Evolutionary conservation across 768 basidiomycete species (phyloP).

Genomic region (Boletus pseudo-olivaceus): DNA sequence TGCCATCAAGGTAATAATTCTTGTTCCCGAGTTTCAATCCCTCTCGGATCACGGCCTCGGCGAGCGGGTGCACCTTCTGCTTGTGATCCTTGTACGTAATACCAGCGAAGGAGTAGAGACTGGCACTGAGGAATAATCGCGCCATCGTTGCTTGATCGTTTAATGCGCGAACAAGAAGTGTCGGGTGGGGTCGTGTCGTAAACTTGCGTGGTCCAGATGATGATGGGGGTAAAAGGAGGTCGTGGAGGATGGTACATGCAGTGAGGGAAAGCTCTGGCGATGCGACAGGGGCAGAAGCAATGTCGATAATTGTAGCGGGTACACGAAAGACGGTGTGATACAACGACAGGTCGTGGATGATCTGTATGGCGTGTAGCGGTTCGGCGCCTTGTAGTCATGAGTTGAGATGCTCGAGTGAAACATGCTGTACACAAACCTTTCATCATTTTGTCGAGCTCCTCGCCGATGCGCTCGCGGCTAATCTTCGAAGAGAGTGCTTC

Average conservation of each 20-base stretch:
- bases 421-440: conserved; percentile 48
- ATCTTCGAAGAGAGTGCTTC: conserved; percentile 74
- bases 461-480: conserved; percentile 86
- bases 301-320: conserved; percentile 40
- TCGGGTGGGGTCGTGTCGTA: conserved; percentile 30
- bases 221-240: conserved; percentile 36
- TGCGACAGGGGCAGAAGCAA: conserved; percentile 44
- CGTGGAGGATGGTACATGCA: conserved; percentile 57
- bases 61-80: conserved; percentile 52
- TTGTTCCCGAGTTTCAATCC: conserved; percentile 81
- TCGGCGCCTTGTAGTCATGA: conserved; percentile 53
- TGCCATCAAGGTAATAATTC: conserved; percentile 73
- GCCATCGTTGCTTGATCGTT: conserved; percentile 36
- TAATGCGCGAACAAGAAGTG: conserved; percentile 33
- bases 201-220: conserved; percentile 10
- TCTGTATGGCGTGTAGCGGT: conserved; percentile 67
- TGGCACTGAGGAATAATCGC: conserved; percentile 76
- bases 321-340: conserved; percentile 66
- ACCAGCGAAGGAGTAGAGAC: conserved; percentile 66
- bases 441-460: conserved; percentile 93
- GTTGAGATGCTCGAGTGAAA: neutral
- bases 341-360: conserved; percentile 72
- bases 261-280: conserved; percentile 45
- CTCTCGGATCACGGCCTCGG: conserved; percentile 74
- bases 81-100: conserved; percentile 63